Evolutionary conservation across 495 filamentous ascomycete species (phyloP).

Genomic region (Polyplosphaeria fusca): DNA sequence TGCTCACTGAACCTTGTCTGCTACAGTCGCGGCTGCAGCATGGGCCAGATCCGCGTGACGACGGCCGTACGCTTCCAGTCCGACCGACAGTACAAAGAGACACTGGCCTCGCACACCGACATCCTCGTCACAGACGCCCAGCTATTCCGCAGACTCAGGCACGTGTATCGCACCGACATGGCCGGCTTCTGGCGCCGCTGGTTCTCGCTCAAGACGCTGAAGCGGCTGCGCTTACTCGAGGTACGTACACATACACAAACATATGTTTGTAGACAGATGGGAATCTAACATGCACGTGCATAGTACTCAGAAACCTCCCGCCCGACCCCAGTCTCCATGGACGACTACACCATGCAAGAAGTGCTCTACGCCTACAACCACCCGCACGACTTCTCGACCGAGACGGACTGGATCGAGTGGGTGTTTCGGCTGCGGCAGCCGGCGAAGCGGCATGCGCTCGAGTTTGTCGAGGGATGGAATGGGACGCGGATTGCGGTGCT

Average conservation of each 20-base stretch:
- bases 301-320: not conserved
- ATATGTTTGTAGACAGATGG: no score
- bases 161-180: not conserved
- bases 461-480: slow-evolving; percentile 28
- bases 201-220: slow-evolving; percentile 7
- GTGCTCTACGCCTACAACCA: slow-evolving; percentile 18
- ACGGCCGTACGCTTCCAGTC: not conserved
- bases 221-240: not conserved
- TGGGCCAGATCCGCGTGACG: not conserved
- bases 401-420: slow-evolving; percentile 17
- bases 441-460: slow-evolving; percentile 14
- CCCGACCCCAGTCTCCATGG: not conserved
- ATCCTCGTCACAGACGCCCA: not conserved
- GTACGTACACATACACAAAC: not conserved
- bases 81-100: not conserved
- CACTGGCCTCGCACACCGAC: not conserved
- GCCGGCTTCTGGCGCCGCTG: slow-evolving; percentile 4
- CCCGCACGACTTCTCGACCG: not conserved
- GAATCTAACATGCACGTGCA: no score
- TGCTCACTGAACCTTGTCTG: slow-evolving; percentile 11
- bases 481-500: not conserved
- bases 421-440: slow-evolving; percentile 10
- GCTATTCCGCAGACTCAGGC: not conserved
- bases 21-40: not conserved
- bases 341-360: slow-evolving; percentile 18